Base-by-base conservation (phyloP, 2,329 filamentous ascomycete genomes). In the Arthrobotrys sinensis region DNA sequence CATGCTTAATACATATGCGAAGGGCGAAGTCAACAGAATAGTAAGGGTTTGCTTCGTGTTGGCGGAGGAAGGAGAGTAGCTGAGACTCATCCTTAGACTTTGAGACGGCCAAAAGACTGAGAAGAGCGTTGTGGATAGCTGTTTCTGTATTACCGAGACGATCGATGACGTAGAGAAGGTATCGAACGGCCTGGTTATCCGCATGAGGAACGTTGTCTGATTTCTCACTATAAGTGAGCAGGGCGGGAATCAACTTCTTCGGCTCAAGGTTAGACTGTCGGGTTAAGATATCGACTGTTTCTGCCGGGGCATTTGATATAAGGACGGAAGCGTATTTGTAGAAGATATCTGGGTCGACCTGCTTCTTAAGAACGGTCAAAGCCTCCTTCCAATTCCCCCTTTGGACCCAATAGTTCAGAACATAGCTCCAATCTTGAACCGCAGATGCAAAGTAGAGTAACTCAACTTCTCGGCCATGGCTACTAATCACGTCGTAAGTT, bases 11-110 rank as follows among this genome's bases (percentile, higher is more conserved):
- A 85, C 96, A 99, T 11, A 98, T 88, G 11, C 96, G 92, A 34
- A 99, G 90, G 0, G 96, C 96, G 85, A 99, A 99, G 84, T 99
- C 96, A 1, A 93, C 93, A 83, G 99, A 96, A 84, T 96, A 99
- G 53, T 90, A 89, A 53, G 93, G 92, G 82, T 96, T 92, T 63
- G 93, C 91, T 34, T 93, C 93, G 85, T 99, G 95, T 0, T 92
- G 91, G 84, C 97, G 92, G 5, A 99, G 90, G 83, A 99, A 99
- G 5, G 91, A 89, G 46, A 98, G 88, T 1, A 99, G 88, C 0
- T 92, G 92, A 0, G 92, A 91, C 85, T 99, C 96, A 71, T 97
- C 94, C 70, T 89, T 88, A 1, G 93, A 93, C 1, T 91, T 87
- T 81, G 96, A 91, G 0, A 94, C 94, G 3, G 96, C 96, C 83